phyloP scores from a whole-genome alignment of 2,329 filamentous ascomycete species.

The Cladorrhinum sp. region DNA sequence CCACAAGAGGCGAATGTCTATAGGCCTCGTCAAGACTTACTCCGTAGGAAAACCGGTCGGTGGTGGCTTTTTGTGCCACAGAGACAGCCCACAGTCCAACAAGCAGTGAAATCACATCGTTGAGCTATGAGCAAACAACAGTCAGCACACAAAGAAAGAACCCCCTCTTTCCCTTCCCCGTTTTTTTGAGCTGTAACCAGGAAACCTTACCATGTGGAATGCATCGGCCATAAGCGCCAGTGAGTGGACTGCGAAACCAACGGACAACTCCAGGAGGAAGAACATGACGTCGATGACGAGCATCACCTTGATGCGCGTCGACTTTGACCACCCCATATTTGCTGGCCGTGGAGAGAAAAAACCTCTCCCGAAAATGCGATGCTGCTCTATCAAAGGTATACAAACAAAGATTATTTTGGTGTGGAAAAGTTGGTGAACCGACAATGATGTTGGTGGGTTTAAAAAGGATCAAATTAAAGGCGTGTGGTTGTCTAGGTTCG shows the following conservation, averaged over 20 bases:
- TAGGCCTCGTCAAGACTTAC: constrained; percentile 48
- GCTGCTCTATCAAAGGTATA: background rate
- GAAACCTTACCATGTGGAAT: constrained; percentile 81
- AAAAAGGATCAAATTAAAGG: background rate
- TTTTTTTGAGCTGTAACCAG: background rate
- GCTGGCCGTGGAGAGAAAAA: background rate
- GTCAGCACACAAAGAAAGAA: constrained; percentile 18
- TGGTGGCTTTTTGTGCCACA: constrained; percentile 78
- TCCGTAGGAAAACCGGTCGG: constrained; percentile 92
- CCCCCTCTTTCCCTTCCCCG: background rate
- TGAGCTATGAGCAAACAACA: constrained; percentile 57
- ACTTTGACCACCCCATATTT: constrained; percentile 87
- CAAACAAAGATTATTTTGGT: background rate
- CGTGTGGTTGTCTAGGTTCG: background rate
- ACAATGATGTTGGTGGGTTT: background rate
- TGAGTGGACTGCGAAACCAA: constrained; percentile 84
- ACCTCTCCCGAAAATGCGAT: background rate
- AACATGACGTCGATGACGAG: constrained; percentile 85
- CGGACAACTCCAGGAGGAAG: constrained; percentile 83
- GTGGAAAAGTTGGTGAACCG: background rate
- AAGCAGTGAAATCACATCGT: constrained; percentile 91
- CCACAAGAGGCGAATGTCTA: background rate
- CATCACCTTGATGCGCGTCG: constrained; percentile 87
- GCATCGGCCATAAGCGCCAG: constrained; percentile 93
- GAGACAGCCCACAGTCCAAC: constrained; percentile 96